Evolutionary conservation across 441 rosid genomes (phyloP), one percentile per base, ranked within the genome.

Genomic region (Daphne laureola): DNA sequence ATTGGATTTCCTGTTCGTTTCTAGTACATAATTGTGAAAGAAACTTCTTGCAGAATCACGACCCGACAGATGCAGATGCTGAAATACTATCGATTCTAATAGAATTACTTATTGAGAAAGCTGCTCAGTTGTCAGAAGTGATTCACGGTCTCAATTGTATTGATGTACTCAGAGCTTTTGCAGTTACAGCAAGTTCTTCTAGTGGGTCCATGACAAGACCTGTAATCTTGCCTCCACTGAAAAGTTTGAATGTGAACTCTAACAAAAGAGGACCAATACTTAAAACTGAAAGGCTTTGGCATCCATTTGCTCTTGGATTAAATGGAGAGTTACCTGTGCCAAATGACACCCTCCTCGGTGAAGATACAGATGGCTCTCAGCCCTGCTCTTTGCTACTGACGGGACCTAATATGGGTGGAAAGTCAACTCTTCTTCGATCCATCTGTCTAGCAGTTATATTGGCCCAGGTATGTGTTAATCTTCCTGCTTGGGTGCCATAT

Each of bases 381-480:
- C 86, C 93, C 57, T 71, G 70, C 65, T 72, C 87, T 4, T 71
- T 90, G 67, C 67, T 89, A 54, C 75, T 93, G 68, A 93, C 97
- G n/a, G 98, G 97, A 69, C 98, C 98, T 21, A 93, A 93, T 67
- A 93, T 93, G 98, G 97, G 98, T 49, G 98, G 98, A 44, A 90
- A 93, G 74, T 90, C 97, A 62, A 90, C 98, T 51, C 92, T 93
- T 67, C 70, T 93, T 57, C 96, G 98, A 11, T 88, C 95, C 43
- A 78, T 97, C 16, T 93, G 96, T 74, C 77, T 89, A 48, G 84
- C 97, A 50, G 92, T 90, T 63, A 78, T 93, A 70, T 66, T 93
- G 68, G 86, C 96, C 44, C 98, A 89, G 83, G 97, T 92, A 52
- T 59, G 84, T 66, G 55, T 50, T 49, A 46, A 26, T 64, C 16